Evolutionary conservation across 148 eudicot species (phyloP).

Genomic region (Vaccinium myrtillus): DNA sequence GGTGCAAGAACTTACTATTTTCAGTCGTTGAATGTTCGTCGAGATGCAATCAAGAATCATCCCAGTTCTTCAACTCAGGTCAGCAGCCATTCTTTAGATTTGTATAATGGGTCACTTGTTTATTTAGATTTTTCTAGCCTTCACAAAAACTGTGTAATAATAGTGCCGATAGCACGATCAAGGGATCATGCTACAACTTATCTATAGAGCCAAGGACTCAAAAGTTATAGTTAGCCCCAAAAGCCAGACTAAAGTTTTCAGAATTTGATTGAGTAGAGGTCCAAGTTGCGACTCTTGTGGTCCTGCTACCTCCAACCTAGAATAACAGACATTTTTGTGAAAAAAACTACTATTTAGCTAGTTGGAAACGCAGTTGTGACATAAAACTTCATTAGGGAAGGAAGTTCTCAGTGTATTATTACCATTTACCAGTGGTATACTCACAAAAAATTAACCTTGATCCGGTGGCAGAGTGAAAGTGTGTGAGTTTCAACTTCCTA

Average conservation of each 20-base stretch:
- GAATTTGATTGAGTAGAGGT: background rate
- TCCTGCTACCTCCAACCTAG: background rate
- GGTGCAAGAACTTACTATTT: constrained; percentile 72
- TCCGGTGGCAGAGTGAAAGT: background rate
- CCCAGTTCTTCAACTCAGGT: constrained; percentile 72
- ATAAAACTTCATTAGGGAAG: background rate
- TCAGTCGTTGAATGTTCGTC: constrained; percentile 80
- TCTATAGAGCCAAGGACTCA: background rate
- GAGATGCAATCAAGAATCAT: constrained; percentile 57
- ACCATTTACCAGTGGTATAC: background rate
- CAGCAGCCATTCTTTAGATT: constrained; percentile 21
- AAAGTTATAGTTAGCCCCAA: background rate
- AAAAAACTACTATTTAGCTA: background rate
- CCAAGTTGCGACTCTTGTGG: background rate
- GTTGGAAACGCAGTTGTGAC: background rate
- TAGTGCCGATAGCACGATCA: background rate
- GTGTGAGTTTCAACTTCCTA: background rate
- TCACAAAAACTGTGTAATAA: background rate
- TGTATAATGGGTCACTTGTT: background rate
- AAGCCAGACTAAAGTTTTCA: background rate
- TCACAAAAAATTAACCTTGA: background rate
- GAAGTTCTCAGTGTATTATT: background rate
- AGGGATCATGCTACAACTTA: background rate
- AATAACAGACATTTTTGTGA: background rate
- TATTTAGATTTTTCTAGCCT: background rate